Conservation (phyloP, 495 filamentous ascomycete genomes). For the Thermochaetoides thermophila region DNA sequence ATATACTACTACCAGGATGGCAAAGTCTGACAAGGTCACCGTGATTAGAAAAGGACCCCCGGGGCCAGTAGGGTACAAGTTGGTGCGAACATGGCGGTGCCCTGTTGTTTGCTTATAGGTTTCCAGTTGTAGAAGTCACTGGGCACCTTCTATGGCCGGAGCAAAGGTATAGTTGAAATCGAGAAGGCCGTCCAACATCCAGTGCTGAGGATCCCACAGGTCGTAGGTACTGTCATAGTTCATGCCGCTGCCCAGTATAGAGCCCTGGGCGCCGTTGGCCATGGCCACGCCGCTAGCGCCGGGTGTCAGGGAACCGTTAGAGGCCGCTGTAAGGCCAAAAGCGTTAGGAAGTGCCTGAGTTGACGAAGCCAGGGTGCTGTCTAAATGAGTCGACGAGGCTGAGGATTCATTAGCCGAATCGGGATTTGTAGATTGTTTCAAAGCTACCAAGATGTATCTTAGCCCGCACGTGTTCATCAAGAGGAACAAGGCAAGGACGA, state of each 20-base stretch:
- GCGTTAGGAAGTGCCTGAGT: constrained; percentile 19
- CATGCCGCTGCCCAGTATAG: constrained; percentile 24
- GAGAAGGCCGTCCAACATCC: constrained; percentile 74
- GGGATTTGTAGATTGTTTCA: constrained; percentile 78
- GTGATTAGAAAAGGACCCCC: no score
- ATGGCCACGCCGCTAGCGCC: constrained; percentile 7
- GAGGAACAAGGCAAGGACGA: constrained; percentile 5
- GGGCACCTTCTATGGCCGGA: constrained; percentile 31
- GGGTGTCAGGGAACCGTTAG: constrained; percentile 33
- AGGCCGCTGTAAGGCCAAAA: constrained; percentile 16
- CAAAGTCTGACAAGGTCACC: no score
- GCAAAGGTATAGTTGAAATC: constrained; percentile 59
- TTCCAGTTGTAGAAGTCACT: no score
- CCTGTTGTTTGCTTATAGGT: no score
- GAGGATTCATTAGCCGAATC: constrained; percentile 63
- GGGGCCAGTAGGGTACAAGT: no score
- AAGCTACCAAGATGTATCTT: constrained; percentile 36
- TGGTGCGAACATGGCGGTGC: no score
- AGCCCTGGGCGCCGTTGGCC: constrained; percentile 14
- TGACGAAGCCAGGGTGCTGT: constrained; percentile 35
- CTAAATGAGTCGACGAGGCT: constrained; percentile 46
- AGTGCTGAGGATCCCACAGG: constrained; percentile 78
- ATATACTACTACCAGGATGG: constrained; percentile 6
- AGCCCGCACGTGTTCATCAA: constrained; percentile 16
- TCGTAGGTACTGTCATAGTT: constrained; percentile 58